Evolutionary conservation across 2,329 filamentous ascomycete species (phyloP).

Genomic region (Xylariaceae sp.): DNA sequence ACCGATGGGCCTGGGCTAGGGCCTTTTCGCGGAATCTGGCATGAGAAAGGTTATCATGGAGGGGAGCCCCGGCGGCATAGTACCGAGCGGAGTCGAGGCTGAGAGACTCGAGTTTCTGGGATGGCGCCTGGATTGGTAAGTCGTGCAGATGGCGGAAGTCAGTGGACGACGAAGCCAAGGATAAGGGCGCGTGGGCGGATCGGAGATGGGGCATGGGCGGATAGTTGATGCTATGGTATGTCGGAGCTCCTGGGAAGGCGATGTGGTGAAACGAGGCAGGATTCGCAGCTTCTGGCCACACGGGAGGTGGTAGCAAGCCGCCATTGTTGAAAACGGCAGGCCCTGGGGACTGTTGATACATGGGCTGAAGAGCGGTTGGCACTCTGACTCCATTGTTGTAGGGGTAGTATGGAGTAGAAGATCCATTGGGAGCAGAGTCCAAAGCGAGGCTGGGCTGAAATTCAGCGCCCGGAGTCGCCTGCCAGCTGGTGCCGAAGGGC

Average conservation of each 20-base stretch:
- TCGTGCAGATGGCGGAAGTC: too few relatives aligned
- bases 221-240: constrained; percentile 27
- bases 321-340: constrained; percentile 33
- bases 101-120: constrained; percentile 25
- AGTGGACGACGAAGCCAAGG: too few relatives aligned
- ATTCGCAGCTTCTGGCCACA: constrained; percentile 30
- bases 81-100: constrained; percentile 23
- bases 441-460: constrained; percentile 15
- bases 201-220: constrained; percentile 18
- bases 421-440: constrained; percentile 19
- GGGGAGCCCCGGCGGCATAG: constrained; percentile 7
- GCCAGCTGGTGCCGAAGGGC: constrained; percentile 11
- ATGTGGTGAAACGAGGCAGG: constrained; percentile 25
- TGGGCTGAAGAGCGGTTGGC: constrained; percentile 24
- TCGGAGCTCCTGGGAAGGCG: constrained; percentile 23
- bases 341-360: constrained; percentile 29
- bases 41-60: constrained; percentile 21
- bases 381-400: constrained; percentile 21
- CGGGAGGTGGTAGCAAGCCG: constrained; percentile 27
- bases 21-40: constrained; percentile 58
- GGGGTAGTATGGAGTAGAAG: constrained; percentile 17
- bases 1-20: constrained; percentile 61
- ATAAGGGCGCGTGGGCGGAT: constrained; percentile 16
- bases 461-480: constrained; percentile 11
- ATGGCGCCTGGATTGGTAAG: constrained; percentile 23